These are phyloP conservation scores for Aspergillus vadensis DNA, from an alignment of 2,329 filamentous ascomycete genomes.

Conservation along the genomic window DNA sequence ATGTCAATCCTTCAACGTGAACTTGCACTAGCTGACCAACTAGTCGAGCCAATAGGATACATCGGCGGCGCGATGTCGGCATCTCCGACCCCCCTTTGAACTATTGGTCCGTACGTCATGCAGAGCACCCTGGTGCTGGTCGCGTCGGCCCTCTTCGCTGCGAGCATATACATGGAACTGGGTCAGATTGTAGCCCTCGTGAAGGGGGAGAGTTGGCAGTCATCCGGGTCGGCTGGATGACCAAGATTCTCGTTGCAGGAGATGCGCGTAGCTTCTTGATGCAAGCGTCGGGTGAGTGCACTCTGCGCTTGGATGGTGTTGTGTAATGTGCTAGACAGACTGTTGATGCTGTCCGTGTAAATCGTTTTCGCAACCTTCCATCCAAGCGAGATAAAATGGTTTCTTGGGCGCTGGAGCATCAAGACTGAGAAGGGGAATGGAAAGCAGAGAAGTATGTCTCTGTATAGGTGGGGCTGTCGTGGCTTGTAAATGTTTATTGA, in stretches of 20 bases:
- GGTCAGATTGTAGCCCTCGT: conserved; percentile 28
- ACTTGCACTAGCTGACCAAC: background rate
- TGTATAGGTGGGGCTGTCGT: conserved; percentile 9
- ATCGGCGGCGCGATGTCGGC: conserved; percentile 51
- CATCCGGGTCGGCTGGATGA: conserved; percentile 29
- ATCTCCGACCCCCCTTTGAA: conserved; percentile 31
- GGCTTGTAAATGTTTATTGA: background rate
- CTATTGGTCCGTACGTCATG: conserved; percentile 28
- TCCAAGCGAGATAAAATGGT: conserved; percentile 28
- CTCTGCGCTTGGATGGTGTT: background rate
- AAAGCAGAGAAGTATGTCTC: conserved; percentile 13
- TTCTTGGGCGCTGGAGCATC: conserved; percentile 19
- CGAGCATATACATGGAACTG: conserved; percentile 33
- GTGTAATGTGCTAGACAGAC: conserved; percentile 18
- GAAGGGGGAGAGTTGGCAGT: conserved; percentile 22
- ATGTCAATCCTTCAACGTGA: background rate
- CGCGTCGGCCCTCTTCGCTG: conserved; percentile 28
- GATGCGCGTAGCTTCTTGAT: conserved; percentile 35
- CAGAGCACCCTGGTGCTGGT: conserved; percentile 31
- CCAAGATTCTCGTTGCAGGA: conserved; percentile 32
- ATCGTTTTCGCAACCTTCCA: conserved; percentile 26
- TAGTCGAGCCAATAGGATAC: conserved; percentile 57
- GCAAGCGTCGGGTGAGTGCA: conserved; percentile 29
- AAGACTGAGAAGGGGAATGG: conserved; percentile 21
- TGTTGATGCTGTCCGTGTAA: conserved; percentile 32